Evolutionary conservation across 257 asterid species (phyloP), one percentile per base, ranked within the genome.

Genomic region (Oldenlandia corymbosa): DNA sequence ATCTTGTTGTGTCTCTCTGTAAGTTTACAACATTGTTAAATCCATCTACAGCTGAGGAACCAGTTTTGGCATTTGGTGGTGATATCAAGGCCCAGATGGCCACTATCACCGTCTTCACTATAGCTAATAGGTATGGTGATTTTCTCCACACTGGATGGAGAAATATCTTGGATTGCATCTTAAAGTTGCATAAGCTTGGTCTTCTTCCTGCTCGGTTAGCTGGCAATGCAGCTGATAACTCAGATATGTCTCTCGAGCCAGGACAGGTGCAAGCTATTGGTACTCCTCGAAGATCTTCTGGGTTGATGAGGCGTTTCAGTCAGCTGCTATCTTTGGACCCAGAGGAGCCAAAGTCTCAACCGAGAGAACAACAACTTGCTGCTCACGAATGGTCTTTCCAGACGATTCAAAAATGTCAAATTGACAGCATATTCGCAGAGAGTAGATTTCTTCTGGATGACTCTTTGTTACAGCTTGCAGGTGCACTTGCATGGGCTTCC

Each of bases 181-280:
- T 88, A 80, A 88, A 95, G 67, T 74, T 91, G 82, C 95, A 91
- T 46, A 88, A 76, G 71, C 68, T 82, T 31, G 95, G 93, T 53
- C 94, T 91, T 78, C 97, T 88, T 79, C 95, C 98, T 24, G 78
- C 93, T 57, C 93, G 94, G 67, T 83, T 86, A 65, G 88, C 92
- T 32, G 83, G 77, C 52, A 95, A 91, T 73, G 95, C 93, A 58
- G 83, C 86, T 63, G 90, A 86, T 70, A 88, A 86, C 54, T 56
- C 74, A 71, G 95, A 87, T 58, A 21, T 80, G 41, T 74, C 79
- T 45, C 60, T 85, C 67, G 90, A 79, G 58, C 84, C 69, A 42
- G 77, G 69, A 68, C 83, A 43, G 16, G 79, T 66, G 28, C 82
- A 71, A 71, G 48, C 74, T 64, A 71, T 73, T 34, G 58, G 75